Conservation (phyloP, 257 asterid genomes). For the Nicotiana paniculata region DNA sequence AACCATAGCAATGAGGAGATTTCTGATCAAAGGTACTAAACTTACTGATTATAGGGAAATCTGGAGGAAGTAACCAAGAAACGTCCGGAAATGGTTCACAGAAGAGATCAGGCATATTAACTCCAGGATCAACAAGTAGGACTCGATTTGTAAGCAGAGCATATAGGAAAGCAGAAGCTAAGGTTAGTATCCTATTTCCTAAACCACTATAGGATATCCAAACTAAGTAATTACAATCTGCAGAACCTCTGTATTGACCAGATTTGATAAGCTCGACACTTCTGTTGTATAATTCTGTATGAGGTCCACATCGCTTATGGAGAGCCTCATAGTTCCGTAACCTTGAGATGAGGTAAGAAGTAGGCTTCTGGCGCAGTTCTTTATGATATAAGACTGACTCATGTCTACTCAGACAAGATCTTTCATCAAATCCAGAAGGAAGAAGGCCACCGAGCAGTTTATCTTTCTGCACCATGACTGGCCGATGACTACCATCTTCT, state of each 20-base stretch:
- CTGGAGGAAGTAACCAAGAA: slow-evolving; percentile 73
- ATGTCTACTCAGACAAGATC: slow-evolving; percentile 63
- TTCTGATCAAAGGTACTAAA: slow-evolving; percentile 35
- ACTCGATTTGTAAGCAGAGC: slow-evolving; percentile 70
- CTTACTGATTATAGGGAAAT: slow-evolving; percentile 42
- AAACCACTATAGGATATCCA: slow-evolving; percentile 72
- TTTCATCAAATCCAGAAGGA: slow-evolving; percentile 50
- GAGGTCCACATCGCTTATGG: slow-evolving; percentile 71
- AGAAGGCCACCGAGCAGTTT: slow-evolving; percentile 56
- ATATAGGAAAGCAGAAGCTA: slow-evolving; percentile 73
- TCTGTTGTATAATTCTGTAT: slow-evolving; percentile 47
- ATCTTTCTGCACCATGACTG: slow-evolving; percentile 29
- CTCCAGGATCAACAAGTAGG: slow-evolving; percentile 59
- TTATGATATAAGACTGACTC: slow-evolving; percentile 41
- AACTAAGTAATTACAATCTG: slow-evolving; percentile 58
- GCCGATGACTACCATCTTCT: slow-evolving; percentile 21
- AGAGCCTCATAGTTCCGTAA: slow-evolving; percentile 59
- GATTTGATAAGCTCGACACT: slow-evolving; percentile 41
- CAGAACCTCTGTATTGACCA: slow-evolving; percentile 14
- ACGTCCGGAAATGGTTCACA: slow-evolving; percentile 78
- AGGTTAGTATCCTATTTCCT: slow-evolving; percentile 63
- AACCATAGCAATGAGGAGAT: slow-evolving; percentile 51
- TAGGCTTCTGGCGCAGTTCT: slow-evolving; percentile 29
- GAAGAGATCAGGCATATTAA: slow-evolving; percentile 59
- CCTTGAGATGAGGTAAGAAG: slow-evolving; percentile 61